Evolutionary conservation across 768 basidiomycete species (phyloP).

Genomic region (Suillus clintonianus): DNA sequence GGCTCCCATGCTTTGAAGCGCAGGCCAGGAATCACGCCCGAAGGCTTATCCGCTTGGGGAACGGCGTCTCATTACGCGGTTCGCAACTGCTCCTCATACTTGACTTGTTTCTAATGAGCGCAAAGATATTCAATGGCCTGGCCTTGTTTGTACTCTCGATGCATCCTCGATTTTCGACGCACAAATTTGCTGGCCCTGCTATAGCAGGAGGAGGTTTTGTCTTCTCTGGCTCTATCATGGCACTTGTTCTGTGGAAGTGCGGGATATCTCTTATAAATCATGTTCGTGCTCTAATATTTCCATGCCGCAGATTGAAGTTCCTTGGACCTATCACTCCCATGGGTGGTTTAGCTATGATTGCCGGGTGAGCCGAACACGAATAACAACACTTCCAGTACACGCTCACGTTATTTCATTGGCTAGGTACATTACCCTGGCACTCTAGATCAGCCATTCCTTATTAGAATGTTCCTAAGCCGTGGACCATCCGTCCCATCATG

Average conservation of each 20-base stretch:
- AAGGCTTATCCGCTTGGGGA: slow-evolving; percentile 59
- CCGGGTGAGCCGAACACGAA: slow-evolving; percentile 50
- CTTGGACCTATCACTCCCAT: slow-evolving; percentile 70
- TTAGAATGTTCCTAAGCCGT: not conserved
- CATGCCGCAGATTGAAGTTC: slow-evolving; percentile 40
- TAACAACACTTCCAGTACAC: not conserved
- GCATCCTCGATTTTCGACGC: slow-evolving; percentile 59
- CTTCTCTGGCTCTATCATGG: slow-evolving; percentile 67
- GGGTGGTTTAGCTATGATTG: slow-evolving; percentile 65
- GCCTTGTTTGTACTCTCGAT: slow-evolving; percentile 61
- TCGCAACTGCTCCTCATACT: slow-evolving; percentile 18
- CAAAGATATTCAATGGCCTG: slow-evolving; percentile 69
- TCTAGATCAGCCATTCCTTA: slow-evolving; percentile 31
- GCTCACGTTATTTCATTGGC: slow-evolving; percentile 8
- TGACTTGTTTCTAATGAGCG: slow-evolving; percentile 11
- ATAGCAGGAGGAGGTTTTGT: slow-evolving; percentile 56
- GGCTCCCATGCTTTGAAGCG: slow-evolving; percentile 63
- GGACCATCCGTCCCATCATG: not conserved
- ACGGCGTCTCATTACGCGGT: slow-evolving; percentile 69
- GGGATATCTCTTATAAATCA: slow-evolving; percentile 6
- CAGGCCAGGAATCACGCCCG: slow-evolving; percentile 48
- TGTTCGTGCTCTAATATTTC: slow-evolving; percentile 2
- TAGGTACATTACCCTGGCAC: slow-evolving; percentile 56
- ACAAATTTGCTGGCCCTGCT: slow-evolving; percentile 69
- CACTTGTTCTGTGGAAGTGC: slow-evolving; percentile 51